A percentile compares a stretch with the other conserved stretches of the same genome.
These are phyloP conservation scores for Graphilbum ipis-grandicollis DNA, from an alignment of 2,329 filamentous ascomycete genomes.

Conservation along the genomic window DNA sequence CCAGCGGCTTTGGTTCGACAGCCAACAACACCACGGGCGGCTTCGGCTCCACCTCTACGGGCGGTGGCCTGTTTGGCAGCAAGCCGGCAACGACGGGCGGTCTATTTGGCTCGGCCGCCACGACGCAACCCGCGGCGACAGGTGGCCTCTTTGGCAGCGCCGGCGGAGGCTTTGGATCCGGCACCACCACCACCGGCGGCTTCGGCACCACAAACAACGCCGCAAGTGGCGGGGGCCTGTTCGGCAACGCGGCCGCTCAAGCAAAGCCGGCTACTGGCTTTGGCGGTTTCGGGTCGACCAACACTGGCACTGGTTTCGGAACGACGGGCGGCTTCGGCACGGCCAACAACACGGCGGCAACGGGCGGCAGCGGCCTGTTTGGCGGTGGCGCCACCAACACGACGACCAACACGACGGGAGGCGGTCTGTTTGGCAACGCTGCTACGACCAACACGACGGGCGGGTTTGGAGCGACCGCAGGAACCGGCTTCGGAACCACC, in stretches of 20 bases:
- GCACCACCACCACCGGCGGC: slow-evolving; percentile 17
- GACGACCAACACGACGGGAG: slow-evolving; percentile 3
- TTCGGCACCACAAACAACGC: slow-evolving; percentile 13
- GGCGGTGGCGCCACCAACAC: slow-evolving; percentile 13
- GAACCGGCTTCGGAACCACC: no score
- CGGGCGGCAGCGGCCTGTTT: slow-evolving; percentile 15
- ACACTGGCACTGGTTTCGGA: slow-evolving; percentile 14
- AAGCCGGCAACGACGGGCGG: slow-evolving; percentile 14
- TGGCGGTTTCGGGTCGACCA: slow-evolving; percentile 5
- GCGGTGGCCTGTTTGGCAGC: slow-evolving; percentile 21
- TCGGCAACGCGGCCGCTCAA: slow-evolving; percentile 22
- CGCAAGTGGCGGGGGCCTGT: slow-evolving; percentile 19
- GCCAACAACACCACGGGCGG: slow-evolving; percentile 11
- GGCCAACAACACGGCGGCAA: not conserved
- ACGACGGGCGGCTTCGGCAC: not conserved
- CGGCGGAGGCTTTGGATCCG: slow-evolving; percentile 18
- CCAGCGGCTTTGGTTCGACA: slow-evolving; percentile 20
- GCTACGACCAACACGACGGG: slow-evolving; percentile 9
- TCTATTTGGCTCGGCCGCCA: slow-evolving; percentile 18
- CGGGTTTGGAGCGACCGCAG: slow-evolving; percentile 1
- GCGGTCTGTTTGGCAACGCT: slow-evolving; percentile 14
- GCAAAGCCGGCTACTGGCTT: slow-evolving; percentile 4
- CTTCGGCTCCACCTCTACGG: slow-evolving; percentile 20
- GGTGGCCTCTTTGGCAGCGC: slow-evolving; percentile 22
- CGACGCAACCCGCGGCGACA: slow-evolving; percentile 10